A percentile compares a stretch with the other conserved stretches of the same genome.
phyloP scores from a whole-genome alignment of 2,329 filamentous ascomycete genomes.

The Ceratocystis albifundus region DNA sequence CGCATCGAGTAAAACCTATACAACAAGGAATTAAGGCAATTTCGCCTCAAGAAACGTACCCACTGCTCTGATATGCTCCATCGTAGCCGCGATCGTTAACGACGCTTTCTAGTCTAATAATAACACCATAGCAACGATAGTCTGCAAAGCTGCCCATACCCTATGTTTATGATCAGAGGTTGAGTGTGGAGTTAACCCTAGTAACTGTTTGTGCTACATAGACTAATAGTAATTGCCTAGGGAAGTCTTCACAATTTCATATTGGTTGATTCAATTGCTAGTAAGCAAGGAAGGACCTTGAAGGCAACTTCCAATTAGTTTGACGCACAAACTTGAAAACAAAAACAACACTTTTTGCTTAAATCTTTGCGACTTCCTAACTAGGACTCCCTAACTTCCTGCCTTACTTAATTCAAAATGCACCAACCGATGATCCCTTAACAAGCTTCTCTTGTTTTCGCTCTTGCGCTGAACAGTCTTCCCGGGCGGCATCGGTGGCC shows the following conservation, averaged over 20 bases:
- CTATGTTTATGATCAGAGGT: not conserved
- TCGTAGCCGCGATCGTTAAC: not conserved
- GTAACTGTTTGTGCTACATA: no score
- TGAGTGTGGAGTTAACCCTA: not conserved
- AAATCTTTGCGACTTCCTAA: not conserved
- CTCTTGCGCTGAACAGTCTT: no score
- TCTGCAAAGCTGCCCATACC: no score
- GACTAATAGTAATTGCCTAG: no score
- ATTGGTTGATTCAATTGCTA: no score
- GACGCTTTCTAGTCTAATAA: not conserved
- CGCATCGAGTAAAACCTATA: not conserved
- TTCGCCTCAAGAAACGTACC: constrained; percentile 6
- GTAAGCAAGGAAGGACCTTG: not conserved
- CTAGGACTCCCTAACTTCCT: not conserved
- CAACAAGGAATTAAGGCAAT: not conserved
- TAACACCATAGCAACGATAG: not conserved
- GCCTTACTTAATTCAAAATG: not conserved
- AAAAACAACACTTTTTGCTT: not conserved
- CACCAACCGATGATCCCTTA: no score
- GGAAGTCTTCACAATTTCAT: no score
- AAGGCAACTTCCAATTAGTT: not conserved
- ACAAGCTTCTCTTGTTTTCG: no score
- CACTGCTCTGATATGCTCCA: not conserved
- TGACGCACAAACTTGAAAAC: not conserved
- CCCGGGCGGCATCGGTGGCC: no score